Base-by-base conservation (phyloP, 192 early-diverging fungal genomes). In the Irineochytrium annulatum region DNA sequence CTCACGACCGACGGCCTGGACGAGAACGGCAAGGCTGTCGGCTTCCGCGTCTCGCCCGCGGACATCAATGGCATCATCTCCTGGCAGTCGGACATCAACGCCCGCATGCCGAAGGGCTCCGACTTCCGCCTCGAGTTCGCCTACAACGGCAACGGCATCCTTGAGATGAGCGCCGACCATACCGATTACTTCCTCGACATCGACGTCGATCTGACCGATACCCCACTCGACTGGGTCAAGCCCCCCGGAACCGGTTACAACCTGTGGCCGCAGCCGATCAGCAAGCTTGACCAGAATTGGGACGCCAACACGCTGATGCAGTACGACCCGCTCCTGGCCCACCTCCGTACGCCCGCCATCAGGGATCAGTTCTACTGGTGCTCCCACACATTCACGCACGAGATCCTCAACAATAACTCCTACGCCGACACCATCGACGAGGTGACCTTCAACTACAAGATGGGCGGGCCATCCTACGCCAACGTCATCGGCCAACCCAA, bases 361-460 rank as follows among this genome's bases (percentile, higher is more conserved):
- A n/a, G n/a, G n/a, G n/a, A n/a, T n/a, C n/a, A n/a, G n/a, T 73
- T 70, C 59, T 69, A 30, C 59, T 75, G 73, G 73, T 35, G 37
- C 22, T 68, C 62, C 28, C 72, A 74, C 49, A 74, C 72, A 19
- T 74, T 59, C 34, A 65, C 70, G 14, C 73, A 75, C 35, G 63
- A 65, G 45, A 59, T 59, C 57, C 39, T 59, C 35, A 59, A 59
- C 57, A 59, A 59, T 27, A 59, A 59, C 39, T 59, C 57, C 5
- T 59, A 59, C 39, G 8, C 16, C 44, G 57, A 59, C 39, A 59
- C 57, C 22, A 13, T 19, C 8, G 44, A 59, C 16, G 57, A 59
- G 44, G 27, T 59, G 8, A 49, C 57, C 4, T 59, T 59, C 41
- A 59, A 43, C 39, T 49, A 41, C 39, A 28, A 26, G 4, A 17